A percentile compares a stretch with the other conserved stretches of the same genome.
Evolutionary conservation across 176 grass and related monocot genomes (phyloP).

Genomic region (Aegilops tauschii): DNA sequence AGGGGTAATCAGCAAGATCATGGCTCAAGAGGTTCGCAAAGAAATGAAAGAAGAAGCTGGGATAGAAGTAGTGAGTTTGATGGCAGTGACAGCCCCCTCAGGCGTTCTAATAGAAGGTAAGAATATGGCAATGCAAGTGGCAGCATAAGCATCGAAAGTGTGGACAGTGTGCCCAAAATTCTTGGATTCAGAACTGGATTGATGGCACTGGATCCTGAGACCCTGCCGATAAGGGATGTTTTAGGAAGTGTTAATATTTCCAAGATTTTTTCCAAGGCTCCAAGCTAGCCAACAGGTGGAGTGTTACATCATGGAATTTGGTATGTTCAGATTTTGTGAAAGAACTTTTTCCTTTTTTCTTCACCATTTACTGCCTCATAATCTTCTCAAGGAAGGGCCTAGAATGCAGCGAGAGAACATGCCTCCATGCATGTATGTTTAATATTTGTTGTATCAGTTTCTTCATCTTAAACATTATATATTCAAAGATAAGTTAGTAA

Average conservation of each 20-base stretch:
- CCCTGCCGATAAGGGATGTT: neutral
- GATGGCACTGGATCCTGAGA: neutral
- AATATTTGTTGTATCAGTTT: constrained; percentile 7
- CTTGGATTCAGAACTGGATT: neutral
- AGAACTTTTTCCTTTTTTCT: neutral
- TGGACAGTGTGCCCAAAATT: neutral
- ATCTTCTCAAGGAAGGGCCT: neutral
- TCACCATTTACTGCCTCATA: neutral
- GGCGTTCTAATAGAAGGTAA: constrained; percentile 34
- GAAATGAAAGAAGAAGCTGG: constrained; percentile 38
- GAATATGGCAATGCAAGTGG: neutral
- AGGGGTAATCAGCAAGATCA: constrained; percentile 22
- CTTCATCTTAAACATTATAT: neutral
- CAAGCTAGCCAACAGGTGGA: neutral
- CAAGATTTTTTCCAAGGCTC: neutral
- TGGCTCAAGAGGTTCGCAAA: constrained; percentile 48
- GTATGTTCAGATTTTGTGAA: constrained; percentile 11
- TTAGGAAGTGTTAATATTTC: neutral
- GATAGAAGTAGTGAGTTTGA: constrained; percentile 30
- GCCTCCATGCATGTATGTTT: neutral
- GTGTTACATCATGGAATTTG: neutral
- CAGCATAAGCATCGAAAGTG: neutral
- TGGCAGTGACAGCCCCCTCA: constrained; percentile 10
- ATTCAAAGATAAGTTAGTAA: neutral
- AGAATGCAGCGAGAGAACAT: neutral